Evolutionary conservation across 169 alveolate species (phyloP).

Genomic region (Amoebophrya sp.): DNA sequence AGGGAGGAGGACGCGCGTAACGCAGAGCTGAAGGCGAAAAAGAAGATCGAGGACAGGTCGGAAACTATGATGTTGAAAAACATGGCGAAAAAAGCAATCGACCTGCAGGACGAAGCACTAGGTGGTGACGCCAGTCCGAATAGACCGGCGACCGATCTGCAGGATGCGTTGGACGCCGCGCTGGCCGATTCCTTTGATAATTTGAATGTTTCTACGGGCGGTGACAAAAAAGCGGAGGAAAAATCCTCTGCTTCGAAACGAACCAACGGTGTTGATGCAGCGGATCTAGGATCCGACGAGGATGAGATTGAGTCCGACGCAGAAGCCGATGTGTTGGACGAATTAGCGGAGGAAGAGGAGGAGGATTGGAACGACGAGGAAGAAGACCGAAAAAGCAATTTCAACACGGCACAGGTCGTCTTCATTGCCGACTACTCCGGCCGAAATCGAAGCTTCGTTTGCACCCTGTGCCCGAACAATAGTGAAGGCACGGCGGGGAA

Average conservation of each 20-base stretch:
- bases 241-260: no score
- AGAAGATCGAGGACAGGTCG: background rate
- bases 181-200: no score
- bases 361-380: background rate
- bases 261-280: no score
- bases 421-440: background rate
- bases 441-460: background rate
- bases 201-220: no score
- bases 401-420: background rate
- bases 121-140: background rate
- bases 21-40: background rate
- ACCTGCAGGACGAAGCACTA: background rate
- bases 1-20: background rate
- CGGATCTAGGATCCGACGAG: no score
- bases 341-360: background rate
- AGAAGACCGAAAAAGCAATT: background rate
- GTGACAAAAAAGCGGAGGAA: background rate
- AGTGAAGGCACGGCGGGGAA: background rate
- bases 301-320: background rate
- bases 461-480: conserved; percentile 5
- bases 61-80: no score
- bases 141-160: background rate
- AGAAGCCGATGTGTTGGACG: background rate
- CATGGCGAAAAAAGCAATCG: no score
- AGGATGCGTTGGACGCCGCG: background rate